Percentiles rank a stretch among this genome's conserved stretches.
Conservation (phyloP, 2,329 filamentous ascomycete species). For the Ophiosphaerella korrae region DNA sequence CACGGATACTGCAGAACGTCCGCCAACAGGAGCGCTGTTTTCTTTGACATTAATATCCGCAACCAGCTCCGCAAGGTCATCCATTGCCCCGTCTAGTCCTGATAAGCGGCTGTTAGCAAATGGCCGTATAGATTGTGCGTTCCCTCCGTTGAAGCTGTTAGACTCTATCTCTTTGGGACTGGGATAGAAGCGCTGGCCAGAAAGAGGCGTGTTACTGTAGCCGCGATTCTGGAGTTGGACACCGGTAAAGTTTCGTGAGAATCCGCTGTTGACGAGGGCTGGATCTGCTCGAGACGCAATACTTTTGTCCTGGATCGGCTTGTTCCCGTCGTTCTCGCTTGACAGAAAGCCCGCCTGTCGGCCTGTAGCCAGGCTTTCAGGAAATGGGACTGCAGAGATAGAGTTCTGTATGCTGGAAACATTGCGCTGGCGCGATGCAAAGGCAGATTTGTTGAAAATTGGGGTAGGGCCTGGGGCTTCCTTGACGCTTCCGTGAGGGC, state of each 20-base stretch:
- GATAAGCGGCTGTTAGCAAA: conserved; percentile 35
- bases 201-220: conserved; percentile 23
- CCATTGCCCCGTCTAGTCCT: conserved; percentile 47
- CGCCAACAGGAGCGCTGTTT: conserved; percentile 6
- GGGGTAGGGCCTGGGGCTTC: conserved; percentile 14
- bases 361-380: conserved; percentile 14
- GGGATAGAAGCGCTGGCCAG: conserved; percentile 33
- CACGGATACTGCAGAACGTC: conserved; percentile 4
- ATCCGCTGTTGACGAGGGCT: conserved; percentile 10
- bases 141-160: conserved; percentile 9
- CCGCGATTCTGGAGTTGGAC: conserved; percentile 29
- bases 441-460: conserved; percentile 17
- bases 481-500: conserved; percentile 12
- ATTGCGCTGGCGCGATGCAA: conserved; percentile 19
- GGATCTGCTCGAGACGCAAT: conserved; percentile 14
- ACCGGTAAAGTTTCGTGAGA: conserved; percentile 30
- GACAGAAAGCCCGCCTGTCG: conserved; percentile 10
- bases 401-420: conserved; percentile 17
- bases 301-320: conserved; percentile 23
- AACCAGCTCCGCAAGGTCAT: conserved; percentile 43
- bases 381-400: conserved; percentile 12
- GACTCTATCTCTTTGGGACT: conserved; percentile 28
- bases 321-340: conserved; percentile 16
- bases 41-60: conserved; percentile 23
- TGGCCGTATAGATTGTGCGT: conserved; percentile 16